Conservation (phyloP, 768 basidiomycete species). For the Tulasnella calospora region DNA sequence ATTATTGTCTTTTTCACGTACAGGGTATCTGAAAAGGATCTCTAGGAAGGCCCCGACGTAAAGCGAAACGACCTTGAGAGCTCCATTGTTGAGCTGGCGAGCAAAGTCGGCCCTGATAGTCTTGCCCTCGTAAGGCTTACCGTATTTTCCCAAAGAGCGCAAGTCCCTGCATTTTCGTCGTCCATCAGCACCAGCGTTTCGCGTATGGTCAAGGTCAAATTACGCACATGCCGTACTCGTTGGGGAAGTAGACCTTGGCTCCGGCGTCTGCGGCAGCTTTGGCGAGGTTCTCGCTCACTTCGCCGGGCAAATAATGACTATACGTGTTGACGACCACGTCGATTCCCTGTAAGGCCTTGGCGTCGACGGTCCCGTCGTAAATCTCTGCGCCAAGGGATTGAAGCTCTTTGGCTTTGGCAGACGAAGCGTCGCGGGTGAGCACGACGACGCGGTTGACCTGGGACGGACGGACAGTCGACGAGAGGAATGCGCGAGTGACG, state of each 20-base stretch:
- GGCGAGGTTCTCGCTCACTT: neutral
- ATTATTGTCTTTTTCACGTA: neutral
- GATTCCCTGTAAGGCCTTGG: neutral
- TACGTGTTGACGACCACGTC: conserved; percentile 1
- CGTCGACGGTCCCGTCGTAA: neutral
- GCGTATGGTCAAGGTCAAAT: neutral
- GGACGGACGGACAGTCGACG: neutral
- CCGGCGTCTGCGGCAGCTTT: neutral
- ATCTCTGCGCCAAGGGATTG: conserved; percentile 2
- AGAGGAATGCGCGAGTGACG: neutral
- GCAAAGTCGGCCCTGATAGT: neutral
- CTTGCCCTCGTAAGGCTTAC: neutral
- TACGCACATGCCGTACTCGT: conserved; percentile 7
- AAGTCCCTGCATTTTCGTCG: neutral
- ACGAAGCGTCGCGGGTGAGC: neutral
- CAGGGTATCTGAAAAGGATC: neutral
- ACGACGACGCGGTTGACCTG: conserved; percentile 8
- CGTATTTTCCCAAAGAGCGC: neutral
- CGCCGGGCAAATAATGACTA: neutral
- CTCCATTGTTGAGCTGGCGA: neutral
- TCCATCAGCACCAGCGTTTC: neutral
- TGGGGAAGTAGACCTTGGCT: conserved; percentile 19
- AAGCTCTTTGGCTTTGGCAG: neutral
- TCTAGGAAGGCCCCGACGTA: conserved; percentile 2
- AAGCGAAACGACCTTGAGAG: neutral